Conservation (phyloP, 2,329 filamentous ascomycete species). For the Botrytis medusae region DNA sequence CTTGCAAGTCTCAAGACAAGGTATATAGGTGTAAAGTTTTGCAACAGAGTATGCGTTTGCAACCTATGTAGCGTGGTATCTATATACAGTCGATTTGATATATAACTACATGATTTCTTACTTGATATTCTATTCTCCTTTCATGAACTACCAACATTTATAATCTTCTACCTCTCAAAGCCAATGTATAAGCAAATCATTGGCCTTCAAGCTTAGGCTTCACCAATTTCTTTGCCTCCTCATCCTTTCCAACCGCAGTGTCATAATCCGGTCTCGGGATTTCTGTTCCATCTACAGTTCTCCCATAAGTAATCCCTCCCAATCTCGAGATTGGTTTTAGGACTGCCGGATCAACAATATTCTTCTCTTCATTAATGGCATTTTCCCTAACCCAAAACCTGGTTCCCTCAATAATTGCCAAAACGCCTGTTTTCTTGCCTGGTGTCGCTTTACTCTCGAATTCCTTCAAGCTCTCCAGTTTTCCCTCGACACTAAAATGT, state of each 20-base stretch:
- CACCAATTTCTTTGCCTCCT: slow-evolving; percentile 57
- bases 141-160: not conserved
- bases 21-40: not conserved
- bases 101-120: not conserved
- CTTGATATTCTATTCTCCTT: not conserved
- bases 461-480: slow-evolving; percentile 71
- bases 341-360: slow-evolving; percentile 70
- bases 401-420: slow-evolving; percentile 79
- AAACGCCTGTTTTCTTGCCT: slow-evolving; percentile 71
- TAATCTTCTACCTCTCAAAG: not conserved
- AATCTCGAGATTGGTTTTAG: slow-evolving; percentile 74
- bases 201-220: slow-evolving; percentile 47
- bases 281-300: slow-evolving; percentile 69
- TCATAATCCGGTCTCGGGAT: slow-evolving; percentile 59
- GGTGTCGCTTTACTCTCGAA: slow-evolving; percentile 71
- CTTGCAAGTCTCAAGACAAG: slow-evolving; percentile 1
- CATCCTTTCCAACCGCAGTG: slow-evolving; percentile 46
- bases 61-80: not conserved
- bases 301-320: slow-evolving; percentile 82
- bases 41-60: not conserved
- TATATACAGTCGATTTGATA: not conserved
- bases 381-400: slow-evolving; percentile 90
- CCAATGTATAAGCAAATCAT: slow-evolving; percentile 27
- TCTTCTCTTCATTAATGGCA: slow-evolving; percentile 75
- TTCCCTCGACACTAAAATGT: slow-evolving; percentile 79